These are phyloP conservation scores for Irineochytrium annulatum DNA, from an alignment of 192 early-diverging fungal genomes.

Conservation along the genomic window DNA sequence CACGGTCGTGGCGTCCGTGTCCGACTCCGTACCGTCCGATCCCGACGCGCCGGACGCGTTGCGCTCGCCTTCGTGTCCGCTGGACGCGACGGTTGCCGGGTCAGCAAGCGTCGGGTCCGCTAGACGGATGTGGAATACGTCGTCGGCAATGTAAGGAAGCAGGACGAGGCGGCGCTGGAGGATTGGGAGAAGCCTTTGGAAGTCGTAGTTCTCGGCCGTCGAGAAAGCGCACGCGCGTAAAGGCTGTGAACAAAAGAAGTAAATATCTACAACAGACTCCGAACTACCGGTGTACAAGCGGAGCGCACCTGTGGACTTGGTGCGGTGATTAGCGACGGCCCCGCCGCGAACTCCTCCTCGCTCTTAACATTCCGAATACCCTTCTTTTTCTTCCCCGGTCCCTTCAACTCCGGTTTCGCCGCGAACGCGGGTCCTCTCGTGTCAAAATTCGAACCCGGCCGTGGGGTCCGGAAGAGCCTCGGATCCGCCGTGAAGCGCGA, in stretches of 20 bases:
- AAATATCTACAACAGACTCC: not conserved
- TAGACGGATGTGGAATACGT: slow-evolving; percentile 49
- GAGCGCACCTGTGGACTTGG: not conserved
- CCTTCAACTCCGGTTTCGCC: no score
- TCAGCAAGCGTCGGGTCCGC: no score
- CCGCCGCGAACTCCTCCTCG: slow-evolving; percentile 6
- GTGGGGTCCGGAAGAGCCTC: no score
- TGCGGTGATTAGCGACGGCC: not conserved
- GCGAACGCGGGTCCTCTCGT: no score
- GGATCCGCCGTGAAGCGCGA: no score
- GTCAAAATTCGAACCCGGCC: no score
- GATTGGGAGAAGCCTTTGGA: slow-evolving; percentile 35
- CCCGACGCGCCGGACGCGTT: not conserved
- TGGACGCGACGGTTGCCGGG: not conserved
- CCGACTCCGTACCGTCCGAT: not conserved
- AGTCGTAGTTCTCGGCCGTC: slow-evolving; percentile 55
- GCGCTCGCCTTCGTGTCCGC: not conserved
- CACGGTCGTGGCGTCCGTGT: not conserved
- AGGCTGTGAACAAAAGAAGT: not conserved
- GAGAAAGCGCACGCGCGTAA: slow-evolving; percentile 36
- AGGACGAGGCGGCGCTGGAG: slow-evolving; percentile 39
- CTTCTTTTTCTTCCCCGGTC: slow-evolving; percentile 25
- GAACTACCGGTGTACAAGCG: not conserved
- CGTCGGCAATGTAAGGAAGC: slow-evolving; percentile 50
- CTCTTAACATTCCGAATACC: slow-evolving; percentile 10